phyloP scores from a whole-genome alignment of 192 early-diverging fungal species.

The Mortierella antarctica region DNA sequence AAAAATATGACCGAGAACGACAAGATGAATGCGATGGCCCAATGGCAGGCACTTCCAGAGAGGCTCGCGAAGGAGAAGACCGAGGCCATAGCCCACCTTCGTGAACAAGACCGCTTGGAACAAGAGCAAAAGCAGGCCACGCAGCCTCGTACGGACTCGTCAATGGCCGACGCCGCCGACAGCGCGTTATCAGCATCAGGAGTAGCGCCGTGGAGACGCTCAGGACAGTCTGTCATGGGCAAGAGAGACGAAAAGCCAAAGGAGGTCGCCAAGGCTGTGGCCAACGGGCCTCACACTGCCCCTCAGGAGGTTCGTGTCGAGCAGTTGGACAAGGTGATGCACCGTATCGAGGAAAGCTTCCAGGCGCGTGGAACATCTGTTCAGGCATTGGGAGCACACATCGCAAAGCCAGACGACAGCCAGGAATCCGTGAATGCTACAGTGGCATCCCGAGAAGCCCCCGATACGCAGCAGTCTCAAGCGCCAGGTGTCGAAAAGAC shows the following conservation, averaged over 20 bases:
- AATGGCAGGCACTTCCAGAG: slow-evolving; percentile 25
- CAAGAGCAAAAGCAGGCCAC: slow-evolving; percentile 3
- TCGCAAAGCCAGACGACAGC: not conserved
- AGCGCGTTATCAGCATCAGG: not conserved
- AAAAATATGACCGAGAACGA: slow-evolving; percentile 4
- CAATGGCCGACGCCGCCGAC: not conserved
- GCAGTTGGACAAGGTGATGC: slow-evolving; percentile 36
- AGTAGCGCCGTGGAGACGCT: slow-evolving; percentile 26
- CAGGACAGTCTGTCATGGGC: slow-evolving; percentile 2
- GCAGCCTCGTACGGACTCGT: not conserved
- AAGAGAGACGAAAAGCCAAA: slow-evolving; percentile 2
- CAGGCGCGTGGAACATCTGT: slow-evolving; percentile 11
- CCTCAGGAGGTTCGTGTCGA: slow-evolving; percentile 17
- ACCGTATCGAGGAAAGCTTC: slow-evolving; percentile 39
- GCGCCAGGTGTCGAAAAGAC: slow-evolving; percentile 1
- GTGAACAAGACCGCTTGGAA: slow-evolving; percentile 1
- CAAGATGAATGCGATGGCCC: slow-evolving; percentile 10
- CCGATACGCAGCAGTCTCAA: not conserved
- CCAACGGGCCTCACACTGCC: not conserved
- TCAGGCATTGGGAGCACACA: slow-evolving; percentile 4
- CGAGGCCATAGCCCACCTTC: slow-evolving; percentile 5
- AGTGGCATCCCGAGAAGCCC: not conserved
- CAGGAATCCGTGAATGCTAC: not conserved
- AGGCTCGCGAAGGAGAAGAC: slow-evolving; percentile 23
- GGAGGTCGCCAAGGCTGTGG: not conserved